phyloP scores from a whole-genome alignment of 345 rosid genomes.

The Gossypioides kirkii region DNA sequence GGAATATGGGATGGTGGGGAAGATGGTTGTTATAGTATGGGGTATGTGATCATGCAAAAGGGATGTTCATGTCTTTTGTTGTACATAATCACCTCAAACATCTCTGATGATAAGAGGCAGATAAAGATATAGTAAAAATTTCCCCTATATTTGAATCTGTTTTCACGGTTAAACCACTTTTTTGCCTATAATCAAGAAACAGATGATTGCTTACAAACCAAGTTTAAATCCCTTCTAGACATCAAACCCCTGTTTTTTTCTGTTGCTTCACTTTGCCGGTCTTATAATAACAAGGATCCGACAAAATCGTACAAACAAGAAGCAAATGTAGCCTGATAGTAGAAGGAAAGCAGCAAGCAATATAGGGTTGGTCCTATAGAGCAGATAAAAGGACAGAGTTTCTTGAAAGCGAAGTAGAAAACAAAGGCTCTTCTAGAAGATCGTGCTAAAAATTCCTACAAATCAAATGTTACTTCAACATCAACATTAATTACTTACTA shows the following conservation, averaged over 20 bases:
- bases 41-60: neutral
- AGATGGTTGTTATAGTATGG: neutral
- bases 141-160: neutral
- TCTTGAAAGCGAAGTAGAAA: too few species aligned
- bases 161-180: neutral
- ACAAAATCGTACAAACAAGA: neutral
- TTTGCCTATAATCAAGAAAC: neutral
- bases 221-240: neutral
- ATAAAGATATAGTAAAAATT: neutral
- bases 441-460: too few species aligned
- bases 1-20: neutral
- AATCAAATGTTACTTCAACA: too few species aligned
- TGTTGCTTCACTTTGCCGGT: neutral
- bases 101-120: neutral
- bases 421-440: too few species aligned
- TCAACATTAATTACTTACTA: too few species aligned
- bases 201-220: neutral
- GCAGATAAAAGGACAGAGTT: neutral
- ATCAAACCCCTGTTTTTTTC: neutral
- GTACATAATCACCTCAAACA: neutral
- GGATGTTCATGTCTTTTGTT: conserved; percentile 3
- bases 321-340: too few species aligned
- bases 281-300: neutral
- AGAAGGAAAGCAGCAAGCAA: too few species aligned
- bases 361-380: too few species aligned